Percentiles rank a stretch among this genome's conserved stretches.
Evolutionary conservation across 208 protist species (phyloP).

Genomic region (Trypanosoma mega): DNA sequence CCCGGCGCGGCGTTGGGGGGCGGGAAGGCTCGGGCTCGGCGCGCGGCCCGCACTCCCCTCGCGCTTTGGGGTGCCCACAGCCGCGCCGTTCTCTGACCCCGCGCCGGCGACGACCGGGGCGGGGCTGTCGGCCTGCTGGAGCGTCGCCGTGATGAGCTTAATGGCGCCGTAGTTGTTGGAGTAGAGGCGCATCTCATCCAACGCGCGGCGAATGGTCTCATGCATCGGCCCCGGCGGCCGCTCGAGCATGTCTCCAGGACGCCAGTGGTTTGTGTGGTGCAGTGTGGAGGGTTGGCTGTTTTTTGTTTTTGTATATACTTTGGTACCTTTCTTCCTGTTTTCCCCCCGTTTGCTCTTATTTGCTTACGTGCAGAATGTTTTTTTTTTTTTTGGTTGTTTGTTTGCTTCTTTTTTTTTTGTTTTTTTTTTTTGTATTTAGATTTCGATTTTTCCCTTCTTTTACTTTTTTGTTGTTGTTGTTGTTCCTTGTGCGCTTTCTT

Average conservation of each 20-base stretch:
- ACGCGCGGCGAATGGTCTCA: conserved; percentile 58
- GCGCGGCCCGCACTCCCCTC: background rate
- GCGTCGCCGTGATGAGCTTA: conserved; percentile 41
- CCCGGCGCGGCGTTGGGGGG: too few species aligned
- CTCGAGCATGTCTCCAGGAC: conserved; percentile 20
- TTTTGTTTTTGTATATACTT: background rate
- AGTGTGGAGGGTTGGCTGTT: background rate
- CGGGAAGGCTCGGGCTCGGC: too few species aligned
- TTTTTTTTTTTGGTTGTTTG: too few species aligned
- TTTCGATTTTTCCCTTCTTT: too few species aligned
- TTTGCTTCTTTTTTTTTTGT: too few species aligned
- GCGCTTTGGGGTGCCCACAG: background rate
- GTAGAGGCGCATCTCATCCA: conserved; percentile 59
- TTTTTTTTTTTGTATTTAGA: too few species aligned
- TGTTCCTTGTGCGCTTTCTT: too few species aligned
- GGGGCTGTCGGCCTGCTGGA: conserved; percentile 7
- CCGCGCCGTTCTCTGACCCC: background rate
- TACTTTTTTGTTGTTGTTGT: too few species aligned
- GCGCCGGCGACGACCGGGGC: background rate
- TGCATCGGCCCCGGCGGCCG: conserved; percentile 66
- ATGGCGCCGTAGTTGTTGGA: conserved; percentile 64
- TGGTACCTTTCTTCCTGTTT: too few species aligned
- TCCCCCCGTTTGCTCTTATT: too few species aligned
- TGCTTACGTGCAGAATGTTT: background rate
- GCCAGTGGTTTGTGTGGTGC: background rate